Conservation (phyloP, 768 basidiomycete genomes). For the Mrakia gelida region DNA sequence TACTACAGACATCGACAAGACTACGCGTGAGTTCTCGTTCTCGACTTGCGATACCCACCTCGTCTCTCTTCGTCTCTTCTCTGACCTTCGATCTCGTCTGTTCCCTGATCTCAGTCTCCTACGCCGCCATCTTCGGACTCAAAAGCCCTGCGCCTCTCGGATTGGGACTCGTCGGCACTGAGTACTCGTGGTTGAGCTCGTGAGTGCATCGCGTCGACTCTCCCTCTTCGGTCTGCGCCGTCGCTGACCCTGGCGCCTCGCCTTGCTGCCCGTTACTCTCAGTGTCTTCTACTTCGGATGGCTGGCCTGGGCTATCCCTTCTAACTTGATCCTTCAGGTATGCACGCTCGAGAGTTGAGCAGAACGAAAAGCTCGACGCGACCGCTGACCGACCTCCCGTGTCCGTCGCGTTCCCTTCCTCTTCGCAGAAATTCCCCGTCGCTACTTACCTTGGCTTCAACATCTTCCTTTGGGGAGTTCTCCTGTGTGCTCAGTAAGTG, state of each 20-base stretch:
- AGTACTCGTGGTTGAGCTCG: constrained; percentile 44
- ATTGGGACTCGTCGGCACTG: constrained; percentile 41
- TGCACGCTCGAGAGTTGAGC: too few relatives aligned
- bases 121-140: constrained; percentile 41
- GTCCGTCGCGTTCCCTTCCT: too few relatives aligned
- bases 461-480: constrained; percentile 47
- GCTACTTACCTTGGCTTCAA: constrained; percentile 48
- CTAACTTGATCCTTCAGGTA: constrained; percentile 48
- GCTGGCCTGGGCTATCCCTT: constrained; percentile 49
- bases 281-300: constrained; percentile 48
- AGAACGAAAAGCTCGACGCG: too few relatives aligned
- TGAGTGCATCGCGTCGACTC: neutral
- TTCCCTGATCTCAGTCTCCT: constrained; percentile 1
- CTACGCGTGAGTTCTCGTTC: constrained; percentile 36
- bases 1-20: constrained; percentile 39
- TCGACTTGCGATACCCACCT: too few relatives aligned
- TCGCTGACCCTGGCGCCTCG: neutral
- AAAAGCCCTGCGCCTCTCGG: constrained; percentile 36
- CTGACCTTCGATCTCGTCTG: neutral
- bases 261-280: neutral
- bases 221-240: neutral
- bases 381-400: too few relatives aligned
- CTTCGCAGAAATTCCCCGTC: constrained; percentile 40
- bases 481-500: constrained; percentile 46
- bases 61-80: neutral